Evolutionary conservation across 2,329 filamentous ascomycete genomes (phyloP).

Genomic region (Ophiosphaerella narmari): DNA sequence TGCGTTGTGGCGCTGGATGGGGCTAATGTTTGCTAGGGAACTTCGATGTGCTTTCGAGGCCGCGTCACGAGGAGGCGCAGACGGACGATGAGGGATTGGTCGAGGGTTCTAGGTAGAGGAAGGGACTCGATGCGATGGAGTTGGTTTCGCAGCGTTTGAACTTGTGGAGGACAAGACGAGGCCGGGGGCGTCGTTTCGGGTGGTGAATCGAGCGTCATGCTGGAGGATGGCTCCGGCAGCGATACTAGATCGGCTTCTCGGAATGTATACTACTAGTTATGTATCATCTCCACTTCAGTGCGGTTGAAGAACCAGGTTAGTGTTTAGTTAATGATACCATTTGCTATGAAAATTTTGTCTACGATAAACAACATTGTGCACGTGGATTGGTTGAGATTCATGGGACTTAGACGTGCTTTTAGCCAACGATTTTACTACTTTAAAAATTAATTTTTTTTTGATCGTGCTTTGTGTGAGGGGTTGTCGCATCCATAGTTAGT

Average conservation of each 20-base stretch:
- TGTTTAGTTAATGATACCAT: constrained; percentile 21
- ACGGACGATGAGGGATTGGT: constrained; percentile 42
- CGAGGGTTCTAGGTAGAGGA: constrained; percentile 27
- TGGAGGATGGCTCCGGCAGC: background rate
- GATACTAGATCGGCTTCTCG: background rate
- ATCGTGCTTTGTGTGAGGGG: too few species aligned
- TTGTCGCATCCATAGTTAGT: background rate
- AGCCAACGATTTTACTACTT: background rate
- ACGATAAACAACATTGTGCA: background rate
- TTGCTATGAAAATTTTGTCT: constrained; percentile 3
- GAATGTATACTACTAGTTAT: constrained; percentile 29
- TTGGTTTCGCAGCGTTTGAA: too few species aligned
- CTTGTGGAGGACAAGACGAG: too few species aligned
- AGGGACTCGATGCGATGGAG: background rate
- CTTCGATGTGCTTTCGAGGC: constrained; percentile 40
- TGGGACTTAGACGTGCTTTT: background rate
- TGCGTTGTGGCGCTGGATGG: background rate
- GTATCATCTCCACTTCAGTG: constrained; percentile 39
- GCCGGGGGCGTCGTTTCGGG: background rate
- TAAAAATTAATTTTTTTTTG: background rate
- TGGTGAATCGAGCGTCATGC: background rate
- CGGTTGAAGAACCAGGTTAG: constrained; percentile 5
- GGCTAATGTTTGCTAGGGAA: constrained; percentile 27
- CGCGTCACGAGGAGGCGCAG: constrained; percentile 28
- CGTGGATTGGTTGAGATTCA: background rate